phyloP scores from a whole-genome alignment of 257 asterid genomes.

The Jasminum sambac region DNA sequence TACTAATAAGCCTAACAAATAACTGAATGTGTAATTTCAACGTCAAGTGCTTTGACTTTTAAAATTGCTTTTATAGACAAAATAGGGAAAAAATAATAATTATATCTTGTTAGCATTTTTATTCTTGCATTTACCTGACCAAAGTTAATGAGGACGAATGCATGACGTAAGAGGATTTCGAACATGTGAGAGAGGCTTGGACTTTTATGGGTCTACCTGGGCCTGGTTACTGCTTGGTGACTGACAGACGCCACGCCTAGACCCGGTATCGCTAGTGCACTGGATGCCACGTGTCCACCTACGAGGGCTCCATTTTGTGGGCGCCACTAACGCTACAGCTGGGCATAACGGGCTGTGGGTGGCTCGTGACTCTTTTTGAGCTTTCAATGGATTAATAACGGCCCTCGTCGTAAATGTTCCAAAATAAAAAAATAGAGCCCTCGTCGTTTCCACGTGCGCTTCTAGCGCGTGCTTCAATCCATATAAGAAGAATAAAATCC shows the following conservation, averaged over 20 bases:
- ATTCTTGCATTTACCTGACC: neutral
- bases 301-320: neutral
- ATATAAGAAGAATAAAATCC: no score
- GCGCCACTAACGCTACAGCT: neutral
- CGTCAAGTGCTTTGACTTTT: conserved; percentile 14
- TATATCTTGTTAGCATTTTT: no score
- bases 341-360: conserved; percentile 17
- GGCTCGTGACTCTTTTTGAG: conserved; percentile 1
- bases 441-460: conserved; percentile 8
- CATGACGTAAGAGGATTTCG: conserved; percentile 28
- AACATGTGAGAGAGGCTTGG: conserved; percentile 28
- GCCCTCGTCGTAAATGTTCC: no score
- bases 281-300: conserved; percentile 19
- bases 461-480: neutral
- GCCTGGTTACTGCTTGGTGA: conserved; percentile 29
- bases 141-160: conserved; percentile 1
- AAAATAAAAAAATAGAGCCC: no score
- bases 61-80: neutral
- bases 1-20: no score
- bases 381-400: neutral
- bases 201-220: conserved; percentile 24
- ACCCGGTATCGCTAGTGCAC: neutral
- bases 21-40: neutral
- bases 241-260: conserved; percentile 34
- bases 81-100: neutral